Evolutionary conservation across 306 rosid genomes (phyloP).

Genomic region (Erythrophleum fordii): DNA sequence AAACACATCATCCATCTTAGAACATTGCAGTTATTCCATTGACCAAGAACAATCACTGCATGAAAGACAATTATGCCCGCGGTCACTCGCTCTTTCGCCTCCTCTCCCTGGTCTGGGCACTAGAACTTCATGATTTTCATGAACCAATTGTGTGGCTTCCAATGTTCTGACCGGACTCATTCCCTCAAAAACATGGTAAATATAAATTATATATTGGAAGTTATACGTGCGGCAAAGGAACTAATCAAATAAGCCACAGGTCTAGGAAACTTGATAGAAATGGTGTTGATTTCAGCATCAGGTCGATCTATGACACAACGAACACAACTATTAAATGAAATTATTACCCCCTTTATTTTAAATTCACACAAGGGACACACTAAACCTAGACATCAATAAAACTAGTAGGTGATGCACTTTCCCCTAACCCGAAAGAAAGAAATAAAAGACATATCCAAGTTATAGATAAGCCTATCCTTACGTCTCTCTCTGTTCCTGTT

Average conservation of each 20-base stretch:
- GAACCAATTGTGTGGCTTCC: too few relatives aligned
- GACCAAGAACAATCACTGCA: neutral
- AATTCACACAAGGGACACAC: neutral
- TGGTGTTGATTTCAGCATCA: too few relatives aligned
- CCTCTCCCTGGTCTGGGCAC: too few relatives aligned
- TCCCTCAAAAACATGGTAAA: too few relatives aligned
- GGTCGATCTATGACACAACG: too few relatives aligned
- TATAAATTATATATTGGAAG: neutral
- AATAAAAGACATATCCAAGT: neutral
- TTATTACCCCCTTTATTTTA: neutral
- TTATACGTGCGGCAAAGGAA: neutral
- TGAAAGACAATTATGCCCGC: neutral
- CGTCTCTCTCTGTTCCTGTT: neutral
- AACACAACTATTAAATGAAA: neutral
- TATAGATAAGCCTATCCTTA: neutral
- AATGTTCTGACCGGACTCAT: too few relatives aligned
- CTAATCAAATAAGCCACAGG: too few relatives aligned
- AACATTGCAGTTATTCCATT: too few relatives aligned
- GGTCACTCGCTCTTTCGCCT: neutral
- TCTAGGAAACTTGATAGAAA: too few relatives aligned
- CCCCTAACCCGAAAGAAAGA: too few relatives aligned
- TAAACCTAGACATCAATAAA: neutral
- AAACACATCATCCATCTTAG: neutral
- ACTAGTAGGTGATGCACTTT: too few relatives aligned
- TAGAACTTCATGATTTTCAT: too few relatives aligned